phyloP scores from a whole-genome alignment of 352 stramenopile species.

The Phytophthora macrochlamydospora region DNA sequence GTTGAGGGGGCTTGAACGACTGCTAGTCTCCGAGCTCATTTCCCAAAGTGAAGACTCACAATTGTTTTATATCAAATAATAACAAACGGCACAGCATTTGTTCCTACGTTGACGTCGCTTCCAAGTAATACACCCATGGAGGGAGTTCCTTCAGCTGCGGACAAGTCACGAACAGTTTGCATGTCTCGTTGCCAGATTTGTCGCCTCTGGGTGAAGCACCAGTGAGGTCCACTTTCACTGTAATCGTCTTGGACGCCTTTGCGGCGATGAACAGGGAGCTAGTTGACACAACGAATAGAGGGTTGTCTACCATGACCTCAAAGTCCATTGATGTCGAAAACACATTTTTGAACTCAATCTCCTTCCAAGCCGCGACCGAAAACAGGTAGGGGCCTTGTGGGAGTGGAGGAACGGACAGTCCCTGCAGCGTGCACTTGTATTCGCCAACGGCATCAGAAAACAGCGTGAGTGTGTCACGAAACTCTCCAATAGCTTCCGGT shows the following conservation, averaged over 20 bases:
- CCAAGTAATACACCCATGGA: constrained; percentile 90
- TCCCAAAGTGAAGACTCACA: constrained; percentile 43
- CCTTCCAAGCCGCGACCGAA: constrained; percentile 33
- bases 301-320: constrained; percentile 79
- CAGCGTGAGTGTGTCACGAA: constrained; percentile 80
- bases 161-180: constrained; percentile 87
- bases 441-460: constrained; percentile 68
- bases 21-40: constrained; percentile 35
- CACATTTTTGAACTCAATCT: constrained; percentile 92
- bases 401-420: constrained; percentile 70
- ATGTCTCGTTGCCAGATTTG: constrained; percentile 39
- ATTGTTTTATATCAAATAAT: constrained; percentile 37
- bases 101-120: constrained; percentile 26
- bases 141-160: constrained; percentile 67
- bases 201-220: constrained; percentile 10
- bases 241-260: constrained; percentile 68
- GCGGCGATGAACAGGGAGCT: constrained; percentile 69
- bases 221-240: constrained; percentile 56
- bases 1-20: constrained; percentile 47
- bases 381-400: constrained; percentile 88
- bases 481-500: constrained; percentile 86
- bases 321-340: constrained; percentile 83
- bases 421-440: constrained; percentile 87
- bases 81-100: neutral
- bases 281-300: constrained; percentile 63